Evolutionary conservation across 2,329 filamentous ascomycete species (phyloP).

Genomic region (Alternaria arborescens): DNA sequence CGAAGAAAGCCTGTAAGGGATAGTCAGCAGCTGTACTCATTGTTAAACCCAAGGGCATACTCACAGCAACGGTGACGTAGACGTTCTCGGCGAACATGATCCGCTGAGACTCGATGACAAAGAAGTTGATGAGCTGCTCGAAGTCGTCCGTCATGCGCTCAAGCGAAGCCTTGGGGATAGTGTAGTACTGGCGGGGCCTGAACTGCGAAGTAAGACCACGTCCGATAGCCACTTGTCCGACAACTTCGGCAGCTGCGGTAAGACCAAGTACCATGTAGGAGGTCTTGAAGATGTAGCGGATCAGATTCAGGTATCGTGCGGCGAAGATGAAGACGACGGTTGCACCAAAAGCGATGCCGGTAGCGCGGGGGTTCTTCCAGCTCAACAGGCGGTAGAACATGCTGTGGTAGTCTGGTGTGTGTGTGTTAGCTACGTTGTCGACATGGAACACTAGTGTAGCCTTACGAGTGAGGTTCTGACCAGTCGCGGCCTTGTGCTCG

Average conservation of each 20-base stretch:
- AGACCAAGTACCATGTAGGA: slow-evolving; percentile 67
- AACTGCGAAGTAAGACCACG: slow-evolving; percentile 68
- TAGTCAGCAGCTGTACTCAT: slow-evolving; percentile 10
- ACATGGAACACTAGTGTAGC: slow-evolving; percentile 28
- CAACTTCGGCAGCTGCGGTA: slow-evolving; percentile 66
- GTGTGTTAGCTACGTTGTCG: slow-evolving; percentile 23
- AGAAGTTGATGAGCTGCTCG: slow-evolving; percentile 72
- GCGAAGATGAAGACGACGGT: slow-evolving; percentile 69
- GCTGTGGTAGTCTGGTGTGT: slow-evolving; percentile 67
- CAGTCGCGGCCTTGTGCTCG: slow-evolving; percentile 64
- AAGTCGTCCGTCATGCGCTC: slow-evolving; percentile 69
- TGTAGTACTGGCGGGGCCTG: slow-evolving; percentile 71
- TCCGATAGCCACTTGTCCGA: slow-evolving; percentile 63
- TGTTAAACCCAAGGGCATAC: slow-evolving; percentile 33
- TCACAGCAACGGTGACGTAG: slow-evolving; percentile 66
- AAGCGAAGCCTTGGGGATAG: slow-evolving; percentile 69
- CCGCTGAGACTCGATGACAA: slow-evolving; percentile 73
- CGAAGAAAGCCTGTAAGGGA: slow-evolving; percentile 62
- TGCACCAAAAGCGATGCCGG: slow-evolving; percentile 66
- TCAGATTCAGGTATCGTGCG: slow-evolving; percentile 68
- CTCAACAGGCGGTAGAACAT: slow-evolving; percentile 72
- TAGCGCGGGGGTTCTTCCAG: slow-evolving; percentile 73
- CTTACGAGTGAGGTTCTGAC: slow-evolving; percentile 68
- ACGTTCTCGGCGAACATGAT: slow-evolving; percentile 73
- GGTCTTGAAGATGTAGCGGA: slow-evolving; percentile 69